phyloP scores from a whole-genome alignment of 176 grass and related monocot species.

The Pontederia crassipes region DNA sequence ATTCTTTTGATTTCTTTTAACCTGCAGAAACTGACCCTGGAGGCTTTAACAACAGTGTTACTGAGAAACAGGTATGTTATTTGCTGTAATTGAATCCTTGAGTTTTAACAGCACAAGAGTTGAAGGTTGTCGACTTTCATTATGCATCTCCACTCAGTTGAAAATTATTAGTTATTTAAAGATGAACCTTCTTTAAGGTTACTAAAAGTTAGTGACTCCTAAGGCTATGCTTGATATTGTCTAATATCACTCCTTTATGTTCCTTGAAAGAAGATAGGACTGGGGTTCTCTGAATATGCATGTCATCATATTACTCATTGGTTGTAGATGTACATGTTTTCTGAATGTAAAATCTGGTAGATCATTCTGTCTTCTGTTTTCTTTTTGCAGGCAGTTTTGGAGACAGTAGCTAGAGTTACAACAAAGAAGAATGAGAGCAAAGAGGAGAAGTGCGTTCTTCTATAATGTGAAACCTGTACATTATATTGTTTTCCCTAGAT shows the following conservation, averaged over 20 bases:
- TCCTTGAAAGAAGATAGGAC: too few species aligned
- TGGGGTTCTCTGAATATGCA: too few species aligned
- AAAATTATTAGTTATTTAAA: too few species aligned
- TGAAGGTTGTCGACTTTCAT: too few species aligned
- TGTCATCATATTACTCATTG: too few species aligned
- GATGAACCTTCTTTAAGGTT: too few species aligned
- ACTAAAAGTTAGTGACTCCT: too few species aligned
- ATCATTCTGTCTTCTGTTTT: constrained; percentile 8
- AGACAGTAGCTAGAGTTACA: constrained; percentile 90
- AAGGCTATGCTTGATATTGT: too few species aligned
- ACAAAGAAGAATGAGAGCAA: constrained; percentile 97
- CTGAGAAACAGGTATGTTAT: constrained; percentile 61
- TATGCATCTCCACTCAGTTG: too few species aligned
- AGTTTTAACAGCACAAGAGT: not conserved
- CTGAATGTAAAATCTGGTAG: not conserved
- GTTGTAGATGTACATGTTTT: not conserved
- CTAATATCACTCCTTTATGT: too few species aligned
- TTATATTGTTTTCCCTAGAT: constrained; percentile 12
- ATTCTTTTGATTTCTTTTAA: not conserved
- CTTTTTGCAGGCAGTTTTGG: constrained; percentile 58
- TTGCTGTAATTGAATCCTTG: constrained; percentile 3
- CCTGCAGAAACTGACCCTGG: constrained; percentile 66
- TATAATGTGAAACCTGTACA: not conserved
- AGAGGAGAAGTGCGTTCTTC: constrained; percentile 81
- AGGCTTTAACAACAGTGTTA: constrained; percentile 94